Conservation (phyloP, 1,284 basidiomycete genomes). For the Lentinus polychrous region DNA sequence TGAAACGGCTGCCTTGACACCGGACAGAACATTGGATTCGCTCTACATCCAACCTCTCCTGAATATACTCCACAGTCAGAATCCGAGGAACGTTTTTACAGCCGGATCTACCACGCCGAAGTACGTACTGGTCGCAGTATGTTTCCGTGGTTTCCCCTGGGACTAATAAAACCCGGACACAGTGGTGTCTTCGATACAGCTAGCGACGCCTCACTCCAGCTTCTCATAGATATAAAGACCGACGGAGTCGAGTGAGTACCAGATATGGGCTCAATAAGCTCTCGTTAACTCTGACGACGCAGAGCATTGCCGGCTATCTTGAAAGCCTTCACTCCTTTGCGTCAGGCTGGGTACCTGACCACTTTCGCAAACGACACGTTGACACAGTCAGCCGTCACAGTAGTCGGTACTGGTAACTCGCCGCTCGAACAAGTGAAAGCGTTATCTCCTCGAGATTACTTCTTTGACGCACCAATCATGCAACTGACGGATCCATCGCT, state of each 20-base stretch:
- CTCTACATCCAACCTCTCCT: constrained; percentile 44
- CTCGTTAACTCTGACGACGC: not conserved
- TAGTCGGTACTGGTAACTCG: constrained; percentile 50
- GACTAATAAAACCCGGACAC: constrained; percentile 10
- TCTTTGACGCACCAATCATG: constrained; percentile 47
- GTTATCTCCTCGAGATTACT: constrained; percentile 40
- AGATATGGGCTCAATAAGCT: not conserved
- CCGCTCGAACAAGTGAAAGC: constrained; percentile 41
- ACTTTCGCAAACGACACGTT: constrained; percentile 37
- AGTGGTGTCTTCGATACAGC: constrained; percentile 44
- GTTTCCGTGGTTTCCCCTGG: too few species aligned
- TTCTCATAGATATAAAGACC: constrained; percentile 48
- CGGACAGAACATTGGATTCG: constrained; percentile 31
- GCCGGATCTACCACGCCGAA: constrained; percentile 32
- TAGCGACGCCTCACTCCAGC: constrained; percentile 33
- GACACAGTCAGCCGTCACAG: constrained; percentile 33
- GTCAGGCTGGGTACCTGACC: constrained; percentile 38
- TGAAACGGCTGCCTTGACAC: constrained; percentile 30
- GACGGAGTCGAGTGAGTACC: constrained; percentile 37
- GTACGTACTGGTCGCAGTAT: constrained; percentile 22
- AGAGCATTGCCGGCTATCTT: constrained; percentile 42
- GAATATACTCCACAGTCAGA: constrained; percentile 34
- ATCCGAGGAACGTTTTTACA: constrained; percentile 36
- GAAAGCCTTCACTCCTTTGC: constrained; percentile 39
- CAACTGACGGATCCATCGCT: constrained; percentile 30